Evolutionary conservation across 1,284 basidiomycete species (phyloP).

Genomic region (Boletus sp.): DNA sequence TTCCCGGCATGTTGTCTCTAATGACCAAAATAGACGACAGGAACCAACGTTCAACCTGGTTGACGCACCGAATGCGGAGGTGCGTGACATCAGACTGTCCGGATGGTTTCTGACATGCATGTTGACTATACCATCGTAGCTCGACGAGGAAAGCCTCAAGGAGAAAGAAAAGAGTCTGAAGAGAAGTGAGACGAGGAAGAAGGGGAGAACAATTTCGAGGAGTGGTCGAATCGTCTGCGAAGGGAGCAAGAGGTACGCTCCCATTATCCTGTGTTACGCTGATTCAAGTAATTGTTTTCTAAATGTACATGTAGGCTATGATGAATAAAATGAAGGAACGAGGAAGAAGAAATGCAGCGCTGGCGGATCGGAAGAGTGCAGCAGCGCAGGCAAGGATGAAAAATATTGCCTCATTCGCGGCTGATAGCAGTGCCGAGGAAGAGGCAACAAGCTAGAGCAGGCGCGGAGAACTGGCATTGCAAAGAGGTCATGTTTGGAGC

Average conservation of each 20-base stretch:
- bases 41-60: constrained; percentile 89
- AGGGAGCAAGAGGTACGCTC: constrained; percentile 75
- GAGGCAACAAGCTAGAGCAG: constrained; percentile 76
- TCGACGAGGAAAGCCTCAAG: constrained; percentile 92
- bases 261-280: not conserved
- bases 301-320: constrained; percentile 52
- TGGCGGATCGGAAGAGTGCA: constrained; percentile 92
- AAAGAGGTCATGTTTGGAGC: constrained; percentile 94
- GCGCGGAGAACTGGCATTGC: not conserved
- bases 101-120: not conserved
- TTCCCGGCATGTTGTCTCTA: not conserved
- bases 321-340: constrained; percentile 89
- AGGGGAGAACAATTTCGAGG: constrained; percentile 67
- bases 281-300: not conserved
- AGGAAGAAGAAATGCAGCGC: constrained; percentile 78
- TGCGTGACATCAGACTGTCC: constrained; percentile 34
- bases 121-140: constrained; percentile 42
- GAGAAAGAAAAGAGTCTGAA: constrained; percentile 89
- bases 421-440: constrained; percentile 79
- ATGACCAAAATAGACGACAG: constrained; percentile 37
- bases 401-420: constrained; percentile 90
- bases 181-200: constrained; percentile 81
- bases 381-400: constrained; percentile 98
- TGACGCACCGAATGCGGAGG: constrained; percentile 89
- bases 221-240: constrained; percentile 75